These are phyloP conservation scores for Pyronema domesticum DNA, from an alignment of 495 filamentous ascomycete genomes.

Conservation along the genomic window DNA sequence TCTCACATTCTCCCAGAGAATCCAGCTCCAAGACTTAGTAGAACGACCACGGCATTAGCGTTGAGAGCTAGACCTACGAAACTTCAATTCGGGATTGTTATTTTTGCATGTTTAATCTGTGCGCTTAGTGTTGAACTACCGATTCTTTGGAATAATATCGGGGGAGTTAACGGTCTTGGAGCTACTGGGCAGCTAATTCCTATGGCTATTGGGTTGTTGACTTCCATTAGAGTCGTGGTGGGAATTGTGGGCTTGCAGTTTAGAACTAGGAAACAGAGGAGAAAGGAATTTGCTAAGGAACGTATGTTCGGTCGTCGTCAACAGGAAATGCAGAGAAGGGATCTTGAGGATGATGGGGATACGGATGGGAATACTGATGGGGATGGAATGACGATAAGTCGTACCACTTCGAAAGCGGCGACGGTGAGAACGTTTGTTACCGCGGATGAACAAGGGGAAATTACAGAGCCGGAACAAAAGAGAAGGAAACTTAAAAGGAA, in stretches of 20 bases:
- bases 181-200: slow-evolving; percentile 18
- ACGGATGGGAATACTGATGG: background rate
- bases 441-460: too few species aligned
- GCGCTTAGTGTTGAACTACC: slow-evolving; percentile 11
- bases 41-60: slow-evolving; percentile 1
- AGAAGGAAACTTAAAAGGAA: too few species aligned
- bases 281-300: background rate
- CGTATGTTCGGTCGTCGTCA: background rate
- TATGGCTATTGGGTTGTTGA: slow-evolving; percentile 11
- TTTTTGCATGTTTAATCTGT: slow-evolving; percentile 8
- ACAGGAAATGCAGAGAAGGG: background rate
- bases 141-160: slow-evolving; percentile 14
- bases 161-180: slow-evolving; percentile 9
- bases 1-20: background rate
- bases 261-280: background rate
- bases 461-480: too few species aligned
- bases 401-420: too few species aligned
- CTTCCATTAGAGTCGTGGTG: background rate
- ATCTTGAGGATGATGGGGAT: background rate
- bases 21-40: background rate
- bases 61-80: background rate
- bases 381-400: background rate
- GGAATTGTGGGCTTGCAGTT: background rate
- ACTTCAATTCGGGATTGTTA: background rate
- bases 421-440: too few species aligned